phyloP scores from a whole-genome alignment of 192 early-diverging fungal genomes.

The Powellomyces hirtus region DNA sequence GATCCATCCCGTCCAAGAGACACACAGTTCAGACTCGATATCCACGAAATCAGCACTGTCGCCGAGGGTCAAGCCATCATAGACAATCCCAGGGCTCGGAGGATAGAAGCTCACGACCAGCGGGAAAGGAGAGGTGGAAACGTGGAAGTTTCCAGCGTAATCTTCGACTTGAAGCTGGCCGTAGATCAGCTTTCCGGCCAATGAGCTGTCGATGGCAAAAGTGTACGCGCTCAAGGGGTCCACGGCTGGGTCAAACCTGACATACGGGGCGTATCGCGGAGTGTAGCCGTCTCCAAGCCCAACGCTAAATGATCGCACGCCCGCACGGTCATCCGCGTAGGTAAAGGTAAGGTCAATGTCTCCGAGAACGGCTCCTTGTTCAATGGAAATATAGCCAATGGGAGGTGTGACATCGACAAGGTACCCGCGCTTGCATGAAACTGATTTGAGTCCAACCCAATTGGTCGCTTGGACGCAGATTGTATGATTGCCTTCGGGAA shows the following conservation, averaged over 20 bases:
- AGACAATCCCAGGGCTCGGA: not conserved
- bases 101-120: not conserved
- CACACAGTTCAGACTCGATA: not conserved
- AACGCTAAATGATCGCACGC: not conserved
- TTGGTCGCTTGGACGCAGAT: constrained; percentile 8
- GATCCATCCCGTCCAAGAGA: not conserved
- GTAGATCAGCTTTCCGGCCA: not conserved
- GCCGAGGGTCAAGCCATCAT: not conserved
- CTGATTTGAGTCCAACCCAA: not conserved
- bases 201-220: not conserved
- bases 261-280: not conserved
- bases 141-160: not conserved
- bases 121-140: not conserved
- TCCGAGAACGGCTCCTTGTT: not conserved
- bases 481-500: constrained; percentile 13
- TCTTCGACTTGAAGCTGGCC: not conserved
- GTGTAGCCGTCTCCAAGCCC: not conserved
- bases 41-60: not conserved
- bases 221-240: not conserved
- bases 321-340: constrained; percentile 1
- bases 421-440: not conserved
- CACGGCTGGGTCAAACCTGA: not conserved
- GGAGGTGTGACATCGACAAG: constrained; percentile 6
- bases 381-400: not conserved
- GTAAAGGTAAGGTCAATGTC: not conserved